phyloP scores from a whole-genome alignment of 345 rosid species.

The Salix viminalis region DNA sequence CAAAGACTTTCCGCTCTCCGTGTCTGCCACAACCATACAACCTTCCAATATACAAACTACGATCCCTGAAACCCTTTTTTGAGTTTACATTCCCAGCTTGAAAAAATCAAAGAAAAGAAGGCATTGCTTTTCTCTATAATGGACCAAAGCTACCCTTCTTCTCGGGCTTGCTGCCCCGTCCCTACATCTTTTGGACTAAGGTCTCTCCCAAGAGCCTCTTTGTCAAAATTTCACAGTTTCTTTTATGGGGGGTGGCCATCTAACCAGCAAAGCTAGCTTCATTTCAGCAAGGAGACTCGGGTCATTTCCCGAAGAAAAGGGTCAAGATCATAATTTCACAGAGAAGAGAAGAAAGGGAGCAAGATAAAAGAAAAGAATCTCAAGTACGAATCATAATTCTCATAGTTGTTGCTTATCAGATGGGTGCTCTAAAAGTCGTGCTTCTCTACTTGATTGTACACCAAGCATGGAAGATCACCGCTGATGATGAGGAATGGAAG shows the following conservation, averaged over 20 bases:
- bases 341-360: constrained; percentile 3
- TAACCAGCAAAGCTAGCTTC: background rate
- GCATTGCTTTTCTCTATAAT: background rate
- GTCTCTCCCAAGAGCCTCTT: constrained; percentile 1
- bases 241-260: background rate
- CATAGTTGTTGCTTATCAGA: constrained; percentile 13
- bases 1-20: constrained; percentile 22
- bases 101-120: constrained; percentile 4
- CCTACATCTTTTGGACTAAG: constrained; percentile 12
- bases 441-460: constrained; percentile 36
- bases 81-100: constrained; percentile 2
- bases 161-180: constrained; percentile 13
- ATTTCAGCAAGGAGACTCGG: constrained; percentile 17
- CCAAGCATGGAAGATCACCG: constrained; percentile 28
- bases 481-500: constrained; percentile 57
- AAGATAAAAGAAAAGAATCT: constrained; percentile 3
- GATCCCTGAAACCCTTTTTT: background rate
- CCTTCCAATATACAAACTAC: background rate
- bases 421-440: constrained; percentile 36
- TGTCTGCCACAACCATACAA: constrained; percentile 32
- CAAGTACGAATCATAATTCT: constrained; percentile 14
- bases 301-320: constrained; percentile 20
- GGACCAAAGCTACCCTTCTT: constrained; percentile 12
- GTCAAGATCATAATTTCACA: background rate
- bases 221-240: constrained; percentile 1